Conservation (phyloP, 306 rosid species). For the Begonia fuchsioides region DNA sequence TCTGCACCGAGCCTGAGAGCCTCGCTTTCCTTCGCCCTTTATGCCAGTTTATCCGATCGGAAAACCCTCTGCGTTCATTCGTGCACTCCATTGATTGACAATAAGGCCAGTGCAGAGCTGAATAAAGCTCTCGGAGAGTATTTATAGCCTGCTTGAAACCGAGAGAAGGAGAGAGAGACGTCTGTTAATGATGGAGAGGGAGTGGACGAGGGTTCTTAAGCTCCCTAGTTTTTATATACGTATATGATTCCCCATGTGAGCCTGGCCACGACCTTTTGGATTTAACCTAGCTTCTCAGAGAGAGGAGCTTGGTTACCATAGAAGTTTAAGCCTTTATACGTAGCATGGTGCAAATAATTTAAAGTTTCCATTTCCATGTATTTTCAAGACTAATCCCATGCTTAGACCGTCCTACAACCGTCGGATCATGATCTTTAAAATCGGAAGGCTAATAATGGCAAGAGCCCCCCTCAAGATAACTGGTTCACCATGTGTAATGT, state of each 20-base stretch:
- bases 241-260: not conserved
- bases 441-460: too few species aligned
- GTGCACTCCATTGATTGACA: slow-evolving; percentile 10
- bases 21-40: slow-evolving; percentile 23
- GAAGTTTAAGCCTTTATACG: too few species aligned
- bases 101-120: not conserved
- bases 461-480: too few species aligned
- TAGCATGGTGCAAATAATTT: too few species aligned
- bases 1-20: slow-evolving; percentile 12
- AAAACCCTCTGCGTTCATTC: slow-evolving; percentile 17
- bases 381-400: too few species aligned
- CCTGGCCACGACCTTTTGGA: not conserved
- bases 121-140: not conserved
- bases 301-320: too few species aligned
- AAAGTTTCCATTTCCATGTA: too few species aligned
- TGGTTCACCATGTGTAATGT: too few species aligned
- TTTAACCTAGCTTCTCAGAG: too few species aligned
- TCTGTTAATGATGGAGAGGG: not conserved
- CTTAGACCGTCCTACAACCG: too few species aligned
- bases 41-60: slow-evolving; percentile 8
- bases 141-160: not conserved
- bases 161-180: not conserved
- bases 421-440: too few species aligned
- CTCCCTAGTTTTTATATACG: not conserved
- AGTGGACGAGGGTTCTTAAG: not conserved